Percentiles rank a stretch among this genome's conserved stretches.
Conservation (phyloP, 352 stramenopile species). For the Aphanomyces astaci region DNA sequence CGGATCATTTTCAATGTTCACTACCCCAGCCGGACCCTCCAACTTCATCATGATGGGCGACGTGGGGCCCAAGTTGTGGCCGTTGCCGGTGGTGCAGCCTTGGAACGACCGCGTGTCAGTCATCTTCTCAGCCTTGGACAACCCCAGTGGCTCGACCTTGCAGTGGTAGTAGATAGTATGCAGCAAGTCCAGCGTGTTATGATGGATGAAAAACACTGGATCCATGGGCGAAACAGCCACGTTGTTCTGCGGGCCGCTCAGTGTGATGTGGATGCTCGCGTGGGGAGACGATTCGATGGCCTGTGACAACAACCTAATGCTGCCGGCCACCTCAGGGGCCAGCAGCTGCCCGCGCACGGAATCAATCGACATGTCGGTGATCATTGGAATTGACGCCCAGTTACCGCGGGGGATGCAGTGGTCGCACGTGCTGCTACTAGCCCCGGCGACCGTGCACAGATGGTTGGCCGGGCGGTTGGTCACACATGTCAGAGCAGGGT, state of each 20-base stretch:
- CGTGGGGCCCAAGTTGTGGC: not conserved
- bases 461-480: constrained; percentile 25
- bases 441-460: constrained; percentile 23
- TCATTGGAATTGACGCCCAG: not conserved
- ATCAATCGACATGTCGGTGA: not conserved
- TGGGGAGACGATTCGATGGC: constrained; percentile 8
- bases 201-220: constrained; percentile 23
- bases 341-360: not conserved
- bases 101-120: constrained; percentile 29
- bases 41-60: not conserved
- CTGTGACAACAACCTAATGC: not conserved
- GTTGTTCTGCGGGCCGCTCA: constrained; percentile 39
- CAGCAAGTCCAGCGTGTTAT: constrained; percentile 54
- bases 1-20: constrained; percentile 40
- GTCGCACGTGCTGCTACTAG: constrained; percentile 17
- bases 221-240: constrained; percentile 26
- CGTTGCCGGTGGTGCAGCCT: constrained; percentile 21
- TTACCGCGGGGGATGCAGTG: constrained; percentile 5
- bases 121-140: constrained; percentile 30
- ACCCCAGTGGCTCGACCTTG: constrained; percentile 30
- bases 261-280: constrained; percentile 30
- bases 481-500: not conserved
- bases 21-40: constrained; percentile 23
- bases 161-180: constrained; percentile 62
- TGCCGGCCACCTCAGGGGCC: not conserved